A percentile compares a stretch with the other conserved stretches of the same genome.
Evolutionary conservation across 345 rosid genomes (phyloP).

Genomic region (Viola odorata): DNA sequence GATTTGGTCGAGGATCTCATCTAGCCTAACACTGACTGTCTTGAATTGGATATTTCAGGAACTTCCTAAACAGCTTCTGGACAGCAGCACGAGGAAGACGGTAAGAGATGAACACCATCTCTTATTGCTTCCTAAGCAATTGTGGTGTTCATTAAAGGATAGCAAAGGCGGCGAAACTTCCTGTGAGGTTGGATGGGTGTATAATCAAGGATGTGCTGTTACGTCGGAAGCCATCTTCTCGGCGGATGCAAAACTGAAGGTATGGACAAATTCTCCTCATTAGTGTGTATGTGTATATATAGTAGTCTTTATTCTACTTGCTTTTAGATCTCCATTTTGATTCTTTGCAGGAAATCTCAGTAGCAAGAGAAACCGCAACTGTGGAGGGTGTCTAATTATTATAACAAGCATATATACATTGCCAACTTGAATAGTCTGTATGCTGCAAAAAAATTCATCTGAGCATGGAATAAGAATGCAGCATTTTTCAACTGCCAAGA

Average conservation of each 20-base stretch:
- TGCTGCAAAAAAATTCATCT: too few relatives aligned
- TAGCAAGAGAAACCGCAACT: slow-evolving; percentile 29
- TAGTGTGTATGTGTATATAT: not conserved
- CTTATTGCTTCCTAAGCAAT: slow-evolving; percentile 62
- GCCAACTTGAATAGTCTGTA: too few relatives aligned
- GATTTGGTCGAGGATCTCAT: not conserved
- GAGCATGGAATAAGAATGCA: too few relatives aligned
- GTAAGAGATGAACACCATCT: slow-evolving; percentile 49
- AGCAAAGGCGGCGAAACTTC: slow-evolving; percentile 34
- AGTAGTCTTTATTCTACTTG: too few relatives aligned
- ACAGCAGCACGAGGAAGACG: slow-evolving; percentile 31
- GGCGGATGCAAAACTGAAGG: slow-evolving; percentile 48
- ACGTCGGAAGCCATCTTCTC: slow-evolving; percentile 68
- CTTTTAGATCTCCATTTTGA: not conserved
- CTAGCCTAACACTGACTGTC: not conserved
- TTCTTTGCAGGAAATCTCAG: slow-evolving; percentile 35
- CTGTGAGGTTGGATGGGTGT: slow-evolving; percentile 72
- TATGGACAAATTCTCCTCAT: too few relatives aligned
- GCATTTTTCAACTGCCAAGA: too few relatives aligned
- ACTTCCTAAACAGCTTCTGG: slow-evolving; percentile 39
- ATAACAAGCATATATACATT: too few relatives aligned
- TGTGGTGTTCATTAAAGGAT: slow-evolving; percentile 65
- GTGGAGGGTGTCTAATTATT: slow-evolving; percentile 13
- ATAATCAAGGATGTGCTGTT: slow-evolving; percentile 42
- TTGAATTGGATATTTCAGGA: slow-evolving; percentile 12